A percentile compares a stretch with the other conserved stretches of the same genome.
Conservation (phyloP, 1,139 yeast genomes). For the Eremothecium cymbalariae region DNA sequence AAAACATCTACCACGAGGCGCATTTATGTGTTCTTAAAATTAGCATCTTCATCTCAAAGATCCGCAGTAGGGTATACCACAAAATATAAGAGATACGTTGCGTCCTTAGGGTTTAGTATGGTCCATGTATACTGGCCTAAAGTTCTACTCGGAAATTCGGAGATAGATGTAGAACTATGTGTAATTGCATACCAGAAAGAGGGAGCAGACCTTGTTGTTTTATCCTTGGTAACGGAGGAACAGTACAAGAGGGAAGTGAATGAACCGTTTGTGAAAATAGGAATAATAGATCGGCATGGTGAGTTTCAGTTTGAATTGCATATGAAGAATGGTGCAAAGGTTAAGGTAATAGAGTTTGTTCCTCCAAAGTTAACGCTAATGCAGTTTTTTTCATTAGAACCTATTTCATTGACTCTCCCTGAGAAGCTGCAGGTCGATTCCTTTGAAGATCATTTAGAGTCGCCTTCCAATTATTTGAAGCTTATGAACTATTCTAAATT, state of each 20-base stretch:
- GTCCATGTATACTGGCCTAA: slow-evolving; percentile 8
- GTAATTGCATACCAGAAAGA: slow-evolving; percentile 1
- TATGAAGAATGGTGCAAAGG: slow-evolving; percentile 6
- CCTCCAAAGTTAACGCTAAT: slow-evolving; percentile 68
- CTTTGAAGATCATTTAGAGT: slow-evolving; percentile 20
- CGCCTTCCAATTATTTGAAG: slow-evolving; percentile 28
- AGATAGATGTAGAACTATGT: neutral
- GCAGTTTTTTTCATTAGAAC: slow-evolving; percentile 72
- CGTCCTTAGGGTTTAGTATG: too few species aligned
- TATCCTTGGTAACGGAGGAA: slow-evolving; percentile 1
- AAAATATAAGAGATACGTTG: too few species aligned
- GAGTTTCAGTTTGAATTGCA: slow-evolving; percentile 12
- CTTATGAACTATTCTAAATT: slow-evolving; percentile 25
- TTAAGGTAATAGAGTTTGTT: slow-evolving; percentile 49
- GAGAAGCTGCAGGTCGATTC: slow-evolving; percentile 23
- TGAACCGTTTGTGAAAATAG: slow-evolving; percentile 6
- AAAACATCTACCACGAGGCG: too few species aligned
- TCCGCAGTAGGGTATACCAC: too few species aligned
- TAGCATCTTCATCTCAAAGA: too few species aligned
- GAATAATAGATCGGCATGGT: slow-evolving; percentile 5
- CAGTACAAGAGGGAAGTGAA: neutral
- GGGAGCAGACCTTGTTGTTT: slow-evolving; percentile 5
- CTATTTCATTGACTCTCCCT: slow-evolving; percentile 58
- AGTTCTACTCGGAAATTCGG: neutral
- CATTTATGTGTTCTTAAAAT: too few species aligned